Conservation (phyloP, 805 yeast species). For the Metschnikowia noctiluminum region DNA sequence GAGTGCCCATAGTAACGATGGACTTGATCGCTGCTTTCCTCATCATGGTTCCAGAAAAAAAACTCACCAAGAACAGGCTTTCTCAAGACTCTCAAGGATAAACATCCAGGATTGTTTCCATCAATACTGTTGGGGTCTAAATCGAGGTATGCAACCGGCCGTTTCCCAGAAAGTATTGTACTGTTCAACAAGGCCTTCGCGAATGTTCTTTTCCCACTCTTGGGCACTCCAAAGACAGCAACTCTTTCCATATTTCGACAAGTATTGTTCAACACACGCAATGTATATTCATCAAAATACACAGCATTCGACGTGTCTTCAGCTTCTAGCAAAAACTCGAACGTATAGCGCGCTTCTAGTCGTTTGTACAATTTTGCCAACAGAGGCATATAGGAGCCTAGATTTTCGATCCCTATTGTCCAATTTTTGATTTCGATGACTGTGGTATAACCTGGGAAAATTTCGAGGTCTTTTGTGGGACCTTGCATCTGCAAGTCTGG, state of each 20-base stretch:
- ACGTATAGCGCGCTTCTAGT: constrained; percentile 7
- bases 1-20: constrained; percentile 56
- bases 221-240: constrained; percentile 61
- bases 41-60: constrained; percentile 17
- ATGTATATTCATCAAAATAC: constrained; percentile 5
- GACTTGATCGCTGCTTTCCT: constrained; percentile 9
- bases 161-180: constrained; percentile 27
- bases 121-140: constrained; percentile 91
- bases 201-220: constrained; percentile 80
- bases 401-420: constrained; percentile 43
- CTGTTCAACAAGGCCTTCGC: constrained; percentile 52
- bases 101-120: constrained; percentile 64
- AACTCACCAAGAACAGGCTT: constrained; percentile 30
- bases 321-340: constrained; percentile 6
- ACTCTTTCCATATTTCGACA: constrained; percentile 22
- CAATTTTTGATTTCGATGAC: constrained; percentile 37
- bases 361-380: constrained; percentile 35
- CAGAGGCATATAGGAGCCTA: constrained; percentile 43
- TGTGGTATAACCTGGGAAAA: constrained; percentile 39
- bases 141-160: constrained; percentile 55
- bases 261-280: constrained; percentile 1
- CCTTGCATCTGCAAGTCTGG: constrained; percentile 22
- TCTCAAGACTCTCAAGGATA: constrained; percentile 47
- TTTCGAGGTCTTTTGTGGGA: constrained; percentile 1
- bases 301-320: constrained; percentile 3